phyloP scores from a whole-genome alignment of 768 basidiomycete species.

The Tricholoma furcatifolium region DNA sequence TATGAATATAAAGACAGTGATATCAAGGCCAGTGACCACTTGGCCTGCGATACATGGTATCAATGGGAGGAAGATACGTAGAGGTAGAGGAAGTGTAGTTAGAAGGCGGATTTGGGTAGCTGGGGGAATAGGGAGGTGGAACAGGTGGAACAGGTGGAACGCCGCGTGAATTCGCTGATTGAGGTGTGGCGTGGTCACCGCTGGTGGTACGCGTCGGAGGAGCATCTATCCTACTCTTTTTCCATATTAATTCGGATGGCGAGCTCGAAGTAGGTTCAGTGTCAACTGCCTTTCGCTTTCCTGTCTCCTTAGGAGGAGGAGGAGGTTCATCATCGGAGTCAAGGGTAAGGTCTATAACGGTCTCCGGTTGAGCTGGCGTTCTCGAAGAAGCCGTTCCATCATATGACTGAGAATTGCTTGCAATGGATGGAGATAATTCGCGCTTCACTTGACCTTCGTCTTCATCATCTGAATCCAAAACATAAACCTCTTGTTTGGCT shows the following conservation, averaged over 20 bases:
- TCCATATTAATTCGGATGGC: conserved; percentile 71
- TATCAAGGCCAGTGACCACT: conserved; percentile 19
- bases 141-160: conserved; percentile 9
- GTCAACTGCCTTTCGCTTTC: conserved; percentile 62
- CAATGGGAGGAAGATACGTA: conserved; percentile 14
- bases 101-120: conserved; percentile 8
- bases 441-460: conserved; percentile 74
- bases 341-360: conserved; percentile 83
- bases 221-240: conserved; percentile 50
- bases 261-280: conserved; percentile 41
- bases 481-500: conserved; percentile 56
- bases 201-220: conserved; percentile 13
- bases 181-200: conserved; percentile 10
- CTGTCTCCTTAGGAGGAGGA: conserved; percentile 32
- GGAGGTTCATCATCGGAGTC: conserved; percentile 74
- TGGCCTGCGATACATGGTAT: conserved; percentile 14
- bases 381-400: conserved; percentile 24
- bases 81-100: conserved; percentile 6
- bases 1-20: background rate
- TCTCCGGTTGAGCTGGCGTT: conserved; percentile 26
- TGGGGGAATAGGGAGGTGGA: conserved; percentile 15
- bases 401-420: conserved; percentile 42
- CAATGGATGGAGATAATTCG: conserved; percentile 68
- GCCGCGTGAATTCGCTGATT: conserved; percentile 5
- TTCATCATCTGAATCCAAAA: conserved; percentile 78